A percentile compares a stretch with the other conserved stretches of the same genome.
phyloP scores from a whole-genome alignment of 1,139 yeast genomes.

The Hyphopichia khmerensis region DNA sequence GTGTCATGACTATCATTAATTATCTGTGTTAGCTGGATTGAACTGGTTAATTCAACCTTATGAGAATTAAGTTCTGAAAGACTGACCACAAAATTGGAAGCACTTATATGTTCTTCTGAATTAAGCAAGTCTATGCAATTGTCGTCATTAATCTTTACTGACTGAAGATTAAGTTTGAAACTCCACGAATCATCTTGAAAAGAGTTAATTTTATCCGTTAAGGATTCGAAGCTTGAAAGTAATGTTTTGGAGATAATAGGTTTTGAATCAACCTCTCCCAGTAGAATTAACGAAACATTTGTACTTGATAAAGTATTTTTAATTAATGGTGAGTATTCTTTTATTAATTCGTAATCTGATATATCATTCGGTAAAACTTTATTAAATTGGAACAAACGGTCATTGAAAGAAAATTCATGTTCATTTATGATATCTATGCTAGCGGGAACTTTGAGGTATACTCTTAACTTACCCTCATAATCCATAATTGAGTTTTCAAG shows the following conservation, averaged over 20 bases:
- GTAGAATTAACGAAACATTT: constrained; percentile 19
- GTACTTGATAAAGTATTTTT: constrained; percentile 15
- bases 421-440: constrained; percentile 9
- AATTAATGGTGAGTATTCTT: constrained; percentile 21
- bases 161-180: constrained; percentile 12
- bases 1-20: constrained; percentile 5
- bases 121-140: constrained; percentile 13
- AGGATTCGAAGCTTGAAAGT: constrained; percentile 9
- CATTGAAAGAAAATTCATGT: constrained; percentile 7
- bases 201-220: constrained; percentile 5
- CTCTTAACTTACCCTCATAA: constrained; percentile 35
- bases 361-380: constrained; percentile 16
- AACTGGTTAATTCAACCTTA: constrained; percentile 17
- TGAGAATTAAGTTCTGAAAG: constrained; percentile 16
- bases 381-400: constrained; percentile 13
- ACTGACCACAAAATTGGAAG: not conserved
- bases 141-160: constrained; percentile 7
- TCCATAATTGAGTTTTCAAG: constrained; percentile 57
- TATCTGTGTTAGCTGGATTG: constrained; percentile 2
- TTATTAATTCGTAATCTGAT: constrained; percentile 11
- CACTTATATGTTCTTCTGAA: constrained; percentile 8
- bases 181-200: constrained; percentile 7
- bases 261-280: constrained; percentile 10
- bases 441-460: constrained; percentile 21
- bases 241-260: constrained; percentile 9